These are phyloP conservation scores for Globisporangium iwayamae DNA, from an alignment of 352 stramenopile species.

Conservation along the genomic window DNA sequence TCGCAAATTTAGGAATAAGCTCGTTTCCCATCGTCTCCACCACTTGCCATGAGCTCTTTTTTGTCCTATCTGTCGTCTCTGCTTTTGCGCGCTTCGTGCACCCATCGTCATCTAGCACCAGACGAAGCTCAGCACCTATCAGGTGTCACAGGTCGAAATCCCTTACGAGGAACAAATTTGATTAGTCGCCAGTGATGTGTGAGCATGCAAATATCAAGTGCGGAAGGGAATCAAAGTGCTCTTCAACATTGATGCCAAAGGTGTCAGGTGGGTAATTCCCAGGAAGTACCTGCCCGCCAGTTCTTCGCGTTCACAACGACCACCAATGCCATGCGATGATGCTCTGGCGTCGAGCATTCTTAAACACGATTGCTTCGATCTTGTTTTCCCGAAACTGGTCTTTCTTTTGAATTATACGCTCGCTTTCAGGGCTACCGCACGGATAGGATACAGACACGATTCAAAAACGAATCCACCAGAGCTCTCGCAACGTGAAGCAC, in stretches of 20 bases:
- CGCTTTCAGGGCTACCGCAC: not conserved
- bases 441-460: not conserved
- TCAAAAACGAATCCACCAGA: not conserved
- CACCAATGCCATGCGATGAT: not conserved
- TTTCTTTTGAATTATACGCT: slow-evolving; percentile 5
- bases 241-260: not conserved
- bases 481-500: not conserved
- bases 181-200: not conserved
- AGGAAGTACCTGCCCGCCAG: not conserved
- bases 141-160: not conserved
- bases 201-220: not conserved
- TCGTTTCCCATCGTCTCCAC: not conserved
- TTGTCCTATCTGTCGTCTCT: no score
- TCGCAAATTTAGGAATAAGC: not conserved
- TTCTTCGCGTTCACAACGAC: not conserved
- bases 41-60: no score
- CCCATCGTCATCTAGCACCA: not conserved
- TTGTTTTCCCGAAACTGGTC: not conserved
- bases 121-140: not conserved
- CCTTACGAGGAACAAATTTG: not conserved
- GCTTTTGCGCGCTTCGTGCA: no score
- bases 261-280: no score
- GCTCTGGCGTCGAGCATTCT: not conserved
- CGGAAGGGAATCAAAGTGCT: not conserved
- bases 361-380: no score